Conservation (phyloP, 352 stramenopile species). For the Phytophthora citrophthora region DNA sequence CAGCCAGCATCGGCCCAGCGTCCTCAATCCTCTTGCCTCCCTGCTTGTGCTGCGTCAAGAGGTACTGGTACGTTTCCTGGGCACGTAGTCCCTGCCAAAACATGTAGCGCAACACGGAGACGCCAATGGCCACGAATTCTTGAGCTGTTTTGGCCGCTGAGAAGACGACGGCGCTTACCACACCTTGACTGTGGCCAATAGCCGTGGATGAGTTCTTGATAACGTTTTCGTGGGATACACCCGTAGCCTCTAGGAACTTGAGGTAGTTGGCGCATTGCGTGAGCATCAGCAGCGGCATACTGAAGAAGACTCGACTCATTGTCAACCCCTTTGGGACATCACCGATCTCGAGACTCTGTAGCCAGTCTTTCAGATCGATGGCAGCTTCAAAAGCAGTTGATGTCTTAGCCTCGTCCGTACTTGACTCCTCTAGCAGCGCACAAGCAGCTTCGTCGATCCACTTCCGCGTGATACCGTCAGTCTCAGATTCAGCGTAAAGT, state of each 20-base stretch:
- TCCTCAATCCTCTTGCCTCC: slow-evolving; percentile 34
- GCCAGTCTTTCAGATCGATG: slow-evolving; percentile 63
- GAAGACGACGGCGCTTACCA: slow-evolving; percentile 79
- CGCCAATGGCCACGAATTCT: slow-evolving; percentile 54
- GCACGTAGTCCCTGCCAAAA: slow-evolving; percentile 84
- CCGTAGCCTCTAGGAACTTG: slow-evolving; percentile 59
- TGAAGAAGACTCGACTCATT: slow-evolving; percentile 61
- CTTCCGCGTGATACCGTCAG: slow-evolving; percentile 21
- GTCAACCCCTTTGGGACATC: slow-evolving; percentile 18
- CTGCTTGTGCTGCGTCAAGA: slow-evolving; percentile 37
- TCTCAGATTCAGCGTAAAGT: slow-evolving; percentile 51
- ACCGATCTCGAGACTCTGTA: slow-evolving; percentile 39
- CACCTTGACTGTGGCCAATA: slow-evolving; percentile 82
- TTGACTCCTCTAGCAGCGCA: slow-evolving; percentile 61
- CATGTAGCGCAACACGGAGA: slow-evolving; percentile 74
- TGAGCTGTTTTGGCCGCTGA: slow-evolving; percentile 57
- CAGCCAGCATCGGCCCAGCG: slow-evolving; percentile 76
- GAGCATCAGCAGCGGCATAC: slow-evolving; percentile 80
- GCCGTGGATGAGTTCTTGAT: slow-evolving; percentile 48
- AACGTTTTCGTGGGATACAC: slow-evolving; percentile 67
- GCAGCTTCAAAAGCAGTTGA: slow-evolving; percentile 59
- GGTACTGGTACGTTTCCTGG: slow-evolving; percentile 56
- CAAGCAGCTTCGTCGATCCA: slow-evolving; percentile 58
- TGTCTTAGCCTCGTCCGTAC: slow-evolving; percentile 33
- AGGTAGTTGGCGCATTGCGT: slow-evolving; percentile 85